Evolutionary conservation across 768 basidiomycete species (phyloP).

Genomic region (Boletus vermiculosoides): DNA sequence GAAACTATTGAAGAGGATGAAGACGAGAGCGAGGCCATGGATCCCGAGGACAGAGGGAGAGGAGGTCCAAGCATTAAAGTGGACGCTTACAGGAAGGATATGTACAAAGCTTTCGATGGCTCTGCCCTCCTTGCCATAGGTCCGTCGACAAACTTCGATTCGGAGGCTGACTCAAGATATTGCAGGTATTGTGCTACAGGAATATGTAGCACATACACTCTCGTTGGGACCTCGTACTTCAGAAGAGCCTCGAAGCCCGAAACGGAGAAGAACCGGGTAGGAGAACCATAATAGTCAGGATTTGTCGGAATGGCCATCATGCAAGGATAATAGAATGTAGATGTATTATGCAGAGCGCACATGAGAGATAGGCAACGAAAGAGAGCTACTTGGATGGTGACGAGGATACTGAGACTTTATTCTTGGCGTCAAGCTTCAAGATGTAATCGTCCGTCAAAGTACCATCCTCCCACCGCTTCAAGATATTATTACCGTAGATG

Average conservation of each 20-base stretch:
- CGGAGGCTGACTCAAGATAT: not conserved
- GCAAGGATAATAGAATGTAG: constrained; percentile 3
- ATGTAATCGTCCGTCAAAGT: constrained; percentile 49
- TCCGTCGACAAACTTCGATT: constrained; percentile 29
- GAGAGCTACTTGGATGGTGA: constrained; percentile 12
- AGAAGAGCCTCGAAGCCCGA: not conserved
- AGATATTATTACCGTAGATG: constrained; percentile 69
- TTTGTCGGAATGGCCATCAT: not conserved
- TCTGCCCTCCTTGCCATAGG: constrained; percentile 72
- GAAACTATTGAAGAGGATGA: constrained; percentile 17
- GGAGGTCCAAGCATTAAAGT: constrained; percentile 3
- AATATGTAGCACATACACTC: constrained; percentile 47
- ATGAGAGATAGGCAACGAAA: not conserved
- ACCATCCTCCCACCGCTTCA: constrained; percentile 84
- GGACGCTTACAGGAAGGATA: constrained; percentile 41
- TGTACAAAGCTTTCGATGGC: constrained; percentile 76
- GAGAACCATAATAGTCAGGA: not conserved
- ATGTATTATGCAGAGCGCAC: not conserved
- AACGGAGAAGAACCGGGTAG: constrained; percentile 12
- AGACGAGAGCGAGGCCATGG: constrained; percentile 9
- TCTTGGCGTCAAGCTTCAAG: constrained; percentile 25
- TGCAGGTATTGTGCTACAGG: constrained; percentile 67
- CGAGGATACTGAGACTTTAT: constrained; percentile 7
- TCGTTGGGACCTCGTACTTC: not conserved
- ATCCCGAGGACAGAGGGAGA: constrained; percentile 7